Percentiles rank a stretch among this genome's conserved stretches.
Conservation (phyloP, 345 rosid species). For the Geranium brycei region DNA sequence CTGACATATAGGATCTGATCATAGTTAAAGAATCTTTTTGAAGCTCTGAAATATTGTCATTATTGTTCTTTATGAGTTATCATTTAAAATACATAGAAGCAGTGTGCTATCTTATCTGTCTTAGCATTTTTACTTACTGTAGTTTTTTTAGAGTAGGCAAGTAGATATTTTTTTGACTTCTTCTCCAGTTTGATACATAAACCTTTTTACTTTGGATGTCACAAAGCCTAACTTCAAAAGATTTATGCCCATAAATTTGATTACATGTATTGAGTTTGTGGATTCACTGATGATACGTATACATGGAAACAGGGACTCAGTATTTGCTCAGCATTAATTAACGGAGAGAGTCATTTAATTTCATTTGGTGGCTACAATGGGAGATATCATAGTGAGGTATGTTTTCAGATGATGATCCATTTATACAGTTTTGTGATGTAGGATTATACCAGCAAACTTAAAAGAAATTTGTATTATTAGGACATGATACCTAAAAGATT, state of each 20-base stretch:
- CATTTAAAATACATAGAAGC: background rate
- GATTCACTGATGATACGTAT: background rate
- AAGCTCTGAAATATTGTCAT: background rate
- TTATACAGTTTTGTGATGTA: background rate
- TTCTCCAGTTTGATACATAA: background rate
- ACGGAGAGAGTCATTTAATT: conserved; percentile 61
- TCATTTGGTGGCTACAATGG: conserved; percentile 98
- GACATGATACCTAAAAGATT: background rate
- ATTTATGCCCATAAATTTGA: background rate
- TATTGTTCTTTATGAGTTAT: background rate
- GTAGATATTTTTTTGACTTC: background rate
- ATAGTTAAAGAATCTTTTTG: background rate
- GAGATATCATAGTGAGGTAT: conserved; percentile 83
- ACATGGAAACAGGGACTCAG: conserved; percentile 67
- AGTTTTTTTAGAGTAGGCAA: background rate
- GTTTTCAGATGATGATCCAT: background rate
- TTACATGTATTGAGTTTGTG: background rate
- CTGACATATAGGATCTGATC: background rate
- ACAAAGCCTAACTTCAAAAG: background rate
- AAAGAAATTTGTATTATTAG: too few species aligned
- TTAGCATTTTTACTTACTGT: background rate
- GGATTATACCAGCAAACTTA: background rate
- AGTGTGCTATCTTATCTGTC: background rate
- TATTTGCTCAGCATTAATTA: conserved; percentile 53
- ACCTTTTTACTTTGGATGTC: background rate